Conservation (phyloP, 495 filamentous ascomycete species). For the Annulohypoxylon bovei region DNA sequence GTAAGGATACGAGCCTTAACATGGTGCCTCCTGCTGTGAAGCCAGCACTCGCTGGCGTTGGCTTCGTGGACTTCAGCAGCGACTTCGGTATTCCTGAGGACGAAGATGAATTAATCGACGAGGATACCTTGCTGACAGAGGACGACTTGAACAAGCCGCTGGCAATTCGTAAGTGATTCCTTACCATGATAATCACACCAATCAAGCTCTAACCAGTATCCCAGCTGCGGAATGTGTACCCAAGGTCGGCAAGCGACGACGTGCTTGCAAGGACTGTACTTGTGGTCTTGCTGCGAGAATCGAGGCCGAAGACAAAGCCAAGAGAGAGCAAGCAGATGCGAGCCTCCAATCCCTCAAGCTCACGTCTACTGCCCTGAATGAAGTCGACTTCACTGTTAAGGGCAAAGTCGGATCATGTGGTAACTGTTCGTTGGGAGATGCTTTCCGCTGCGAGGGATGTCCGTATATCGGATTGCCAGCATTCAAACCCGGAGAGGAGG, state of each 20-base stretch:
- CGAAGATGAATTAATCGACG: conserved; percentile 81
- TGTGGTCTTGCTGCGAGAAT: conserved; percentile 85
- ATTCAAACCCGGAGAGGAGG: conserved; percentile 96
- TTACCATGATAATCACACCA: not conserved
- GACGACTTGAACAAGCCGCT: conserved; percentile 79
- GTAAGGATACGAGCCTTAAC: conserved; percentile 35
- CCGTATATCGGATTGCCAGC: conserved; percentile 93
- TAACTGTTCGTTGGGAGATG: conserved; percentile 92
- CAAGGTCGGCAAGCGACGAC: conserved; percentile 81
- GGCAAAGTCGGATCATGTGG: conserved; percentile 95
- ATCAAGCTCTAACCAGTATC: conserved; percentile 17
- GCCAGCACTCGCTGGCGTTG: conserved; percentile 66
- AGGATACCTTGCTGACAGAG: conserved; percentile 83
- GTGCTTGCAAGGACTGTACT: conserved; percentile 97
- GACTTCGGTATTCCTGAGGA: conserved; percentile 71
- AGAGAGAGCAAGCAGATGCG: conserved; percentile 65
- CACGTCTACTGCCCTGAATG: conserved; percentile 77
- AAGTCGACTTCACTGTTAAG: conserved; percentile 94
- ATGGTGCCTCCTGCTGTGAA: conserved; percentile 47
- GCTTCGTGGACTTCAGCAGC: conserved; percentile 76
- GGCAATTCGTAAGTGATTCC: conserved; percentile 72
- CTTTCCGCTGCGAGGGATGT: conserved; percentile 81
- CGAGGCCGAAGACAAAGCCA: conserved; percentile 80
- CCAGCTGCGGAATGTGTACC: conserved; percentile 85
- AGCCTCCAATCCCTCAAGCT: conserved; percentile 73